Base-by-base conservation (phyloP, 805 yeast species). In the Wickerhamiella parazyma region DNA sequence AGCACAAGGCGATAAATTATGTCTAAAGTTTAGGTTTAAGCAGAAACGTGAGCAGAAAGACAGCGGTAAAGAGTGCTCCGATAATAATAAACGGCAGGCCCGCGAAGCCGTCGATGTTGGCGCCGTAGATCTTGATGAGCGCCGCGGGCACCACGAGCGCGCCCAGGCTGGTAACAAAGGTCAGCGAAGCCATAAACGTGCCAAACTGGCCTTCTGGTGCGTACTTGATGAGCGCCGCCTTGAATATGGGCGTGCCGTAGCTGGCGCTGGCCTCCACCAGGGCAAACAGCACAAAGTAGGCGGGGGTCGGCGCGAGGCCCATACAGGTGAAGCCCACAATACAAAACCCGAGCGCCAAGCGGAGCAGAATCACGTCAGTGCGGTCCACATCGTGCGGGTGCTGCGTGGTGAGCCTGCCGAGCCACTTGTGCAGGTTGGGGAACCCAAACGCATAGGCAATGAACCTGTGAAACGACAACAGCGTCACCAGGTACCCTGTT, bases 401-500 rank as follows among this genome's bases (percentile, higher is more conserved):
- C n/a, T 49, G 53, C 3, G 49, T 33, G 43, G 44, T 48, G 9
- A 38, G 12, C 17, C 41, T 34, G 29, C 51, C 40, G n/a, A 59
- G 40, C 14, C 36, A 38, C 18, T 44, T 33, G 42, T 54, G 45
- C 7, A 48, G 43, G 21, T 29, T 41, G 9, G 63, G 62, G 44
- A 59, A 54, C 5, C 55, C 49, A 5, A 49, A 28, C 6, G 56
- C 36, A 36, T 54, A 52, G 48, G 58, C 51, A n/a, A 55, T 18
- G 7, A 57, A 54, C 16, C 63, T 48, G 24, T 51, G 48, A 6
- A 49, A 16, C 3, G 56, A 53, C 43, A 56, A 54, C 1, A 52
- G 42, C 2, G 62, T 54, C n/a, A 55, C 49, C 6, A 56, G 46
- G 41, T 59, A 59, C 9, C 63, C 63, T 2, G 53, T 34, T 45